Percentiles rank a stretch among this genome's conserved stretches.
Evolutionary conservation across 768 basidiomycete genomes (phyloP).

Genomic region (Auriculariales sp.): DNA sequence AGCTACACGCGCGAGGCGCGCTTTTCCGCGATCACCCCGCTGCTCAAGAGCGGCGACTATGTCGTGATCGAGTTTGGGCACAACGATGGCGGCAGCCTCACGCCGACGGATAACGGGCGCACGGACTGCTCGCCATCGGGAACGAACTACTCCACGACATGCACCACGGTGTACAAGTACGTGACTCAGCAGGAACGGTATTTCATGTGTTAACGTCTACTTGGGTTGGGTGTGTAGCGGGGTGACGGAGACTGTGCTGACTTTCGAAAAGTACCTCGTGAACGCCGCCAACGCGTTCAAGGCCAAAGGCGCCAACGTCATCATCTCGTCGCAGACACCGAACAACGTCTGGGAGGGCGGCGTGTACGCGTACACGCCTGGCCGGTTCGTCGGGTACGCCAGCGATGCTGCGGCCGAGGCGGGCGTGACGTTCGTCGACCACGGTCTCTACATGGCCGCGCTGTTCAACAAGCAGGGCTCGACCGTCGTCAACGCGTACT

Average conservation of each 20-base stretch:
- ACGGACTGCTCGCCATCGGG: too few relatives aligned
- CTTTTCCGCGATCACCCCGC: conserved; percentile 22
- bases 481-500: conserved; percentile 23
- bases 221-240: conserved; percentile 14
- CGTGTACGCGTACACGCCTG: conserved; percentile 18
- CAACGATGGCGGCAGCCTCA: conserved; percentile 27
- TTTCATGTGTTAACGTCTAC: too few relatives aligned
- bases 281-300: conserved; percentile 26
- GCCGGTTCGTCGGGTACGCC: conserved; percentile 33
- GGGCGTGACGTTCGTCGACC: conserved; percentile 27
- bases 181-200: not conserved
- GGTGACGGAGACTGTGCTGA: conserved; percentile 24
- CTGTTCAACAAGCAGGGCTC: conserved; percentile 26
- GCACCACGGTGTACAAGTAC: not conserved
- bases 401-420: conserved; percentile 23
- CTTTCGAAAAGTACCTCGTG: conserved; percentile 31
- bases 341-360: conserved; percentile 24
- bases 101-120: conserved; percentile 8
- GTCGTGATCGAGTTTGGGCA: conserved; percentile 35
- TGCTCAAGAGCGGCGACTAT: conserved; percentile 14
- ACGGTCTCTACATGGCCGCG: conserved; percentile 30
- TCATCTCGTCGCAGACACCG: conserved; percentile 34
- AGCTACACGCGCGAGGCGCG: conserved; percentile 35
- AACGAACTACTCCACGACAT: too few relatives aligned
- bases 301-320: conserved; percentile 31